Evolutionary conservation across 331 rosid species (phyloP).

Genomic region (Telfairia occidentalis): DNA sequence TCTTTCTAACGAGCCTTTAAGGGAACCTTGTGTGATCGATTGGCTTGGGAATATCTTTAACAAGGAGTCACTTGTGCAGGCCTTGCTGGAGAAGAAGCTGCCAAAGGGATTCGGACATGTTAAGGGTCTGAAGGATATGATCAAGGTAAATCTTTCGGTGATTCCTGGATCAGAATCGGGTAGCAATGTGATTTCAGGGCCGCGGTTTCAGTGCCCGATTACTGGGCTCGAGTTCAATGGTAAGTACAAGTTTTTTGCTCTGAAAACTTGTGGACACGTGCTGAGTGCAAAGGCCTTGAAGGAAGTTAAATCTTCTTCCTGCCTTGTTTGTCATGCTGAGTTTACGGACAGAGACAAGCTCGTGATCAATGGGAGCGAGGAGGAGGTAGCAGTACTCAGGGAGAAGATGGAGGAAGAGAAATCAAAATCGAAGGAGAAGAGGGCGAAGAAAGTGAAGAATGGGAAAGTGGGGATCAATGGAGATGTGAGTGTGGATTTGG

Average conservation of each 20-base stretch:
- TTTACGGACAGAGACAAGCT: conserved; percentile 51
- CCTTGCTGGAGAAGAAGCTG: conserved; percentile 67
- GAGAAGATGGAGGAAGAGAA: conserved; percentile 77
- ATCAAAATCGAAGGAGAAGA: conserved; percentile 31
- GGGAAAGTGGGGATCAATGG: conserved; percentile 23
- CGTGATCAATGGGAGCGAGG: conserved; percentile 70
- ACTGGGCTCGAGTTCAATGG: conserved; percentile 83
- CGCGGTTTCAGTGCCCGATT: conserved; percentile 68
- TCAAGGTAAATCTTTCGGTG: conserved; percentile 30
- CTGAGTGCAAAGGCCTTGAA: conserved; percentile 80
- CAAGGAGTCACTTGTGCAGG: conserved; percentile 70
- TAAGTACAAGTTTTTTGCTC: conserved; percentile 56
- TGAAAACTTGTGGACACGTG: conserved; percentile 86
- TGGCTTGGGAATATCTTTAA: conserved; percentile 68
- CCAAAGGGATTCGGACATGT: conserved; percentile 77
- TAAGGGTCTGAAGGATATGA: conserved; percentile 90
- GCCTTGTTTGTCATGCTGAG: conserved; percentile 62
- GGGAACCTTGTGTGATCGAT: conserved; percentile 81
- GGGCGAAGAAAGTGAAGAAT: conserved; percentile 36
- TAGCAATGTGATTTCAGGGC: conserved; percentile 6
- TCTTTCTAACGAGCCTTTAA: conserved; percentile 68
- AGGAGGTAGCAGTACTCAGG: conserved; percentile 69
- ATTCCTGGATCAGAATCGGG: conserved; percentile 31
- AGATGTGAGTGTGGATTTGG: conserved; percentile 26
- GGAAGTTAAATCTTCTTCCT: conserved; percentile 58